Evolutionary conservation across 495 filamentous ascomycete genomes (phyloP).

Genomic region (Penicillium turbatum): DNA sequence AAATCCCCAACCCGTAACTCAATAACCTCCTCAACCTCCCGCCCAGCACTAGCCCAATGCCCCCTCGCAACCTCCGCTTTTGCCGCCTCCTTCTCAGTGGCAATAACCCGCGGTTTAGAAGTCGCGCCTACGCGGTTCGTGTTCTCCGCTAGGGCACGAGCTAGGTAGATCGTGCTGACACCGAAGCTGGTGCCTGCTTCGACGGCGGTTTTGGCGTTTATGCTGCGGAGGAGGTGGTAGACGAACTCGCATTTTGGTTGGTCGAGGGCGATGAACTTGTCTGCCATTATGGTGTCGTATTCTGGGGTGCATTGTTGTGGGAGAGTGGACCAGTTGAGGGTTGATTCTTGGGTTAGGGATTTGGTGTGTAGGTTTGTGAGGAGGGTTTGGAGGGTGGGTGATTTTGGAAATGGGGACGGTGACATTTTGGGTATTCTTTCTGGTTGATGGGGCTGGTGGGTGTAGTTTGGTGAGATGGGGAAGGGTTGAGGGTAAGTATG

Average conservation of each 20-base stretch:
- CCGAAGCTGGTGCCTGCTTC: constrained; percentile 58
- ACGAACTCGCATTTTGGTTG: constrained; percentile 52
- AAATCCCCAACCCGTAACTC: constrained; percentile 55
- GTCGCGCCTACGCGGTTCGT: constrained; percentile 20
- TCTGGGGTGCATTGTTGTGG: constrained; percentile 13
- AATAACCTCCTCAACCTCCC: constrained; percentile 40
- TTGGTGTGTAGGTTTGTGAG: constrained; percentile 26
- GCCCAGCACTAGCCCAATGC: constrained; percentile 47
- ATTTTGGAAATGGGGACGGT: constrained; percentile 14
- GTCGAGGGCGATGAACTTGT: constrained; percentile 55
- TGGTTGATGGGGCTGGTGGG: background rate
- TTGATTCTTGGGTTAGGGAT: constrained; percentile 30
- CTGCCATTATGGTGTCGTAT: constrained; percentile 38
- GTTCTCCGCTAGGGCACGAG: constrained; percentile 44
- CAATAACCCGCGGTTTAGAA: constrained; percentile 45
- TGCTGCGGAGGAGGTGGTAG: constrained; percentile 46
- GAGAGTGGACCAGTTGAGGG: constrained; percentile 14
- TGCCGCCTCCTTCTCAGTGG: constrained; percentile 51
- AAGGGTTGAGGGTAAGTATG: too few species aligned
- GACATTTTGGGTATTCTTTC: constrained; percentile 7
- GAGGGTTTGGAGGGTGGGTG: constrained; percentile 17
- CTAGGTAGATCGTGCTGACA: constrained; percentile 58
- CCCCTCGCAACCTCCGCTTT: constrained; percentile 44
- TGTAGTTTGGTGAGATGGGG: background rate
- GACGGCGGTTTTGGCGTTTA: constrained; percentile 46